These are phyloP conservation scores for Exophiala bonariae DNA, from an alignment of 2,329 filamentous ascomycete species.

Conservation along the genomic window DNA sequence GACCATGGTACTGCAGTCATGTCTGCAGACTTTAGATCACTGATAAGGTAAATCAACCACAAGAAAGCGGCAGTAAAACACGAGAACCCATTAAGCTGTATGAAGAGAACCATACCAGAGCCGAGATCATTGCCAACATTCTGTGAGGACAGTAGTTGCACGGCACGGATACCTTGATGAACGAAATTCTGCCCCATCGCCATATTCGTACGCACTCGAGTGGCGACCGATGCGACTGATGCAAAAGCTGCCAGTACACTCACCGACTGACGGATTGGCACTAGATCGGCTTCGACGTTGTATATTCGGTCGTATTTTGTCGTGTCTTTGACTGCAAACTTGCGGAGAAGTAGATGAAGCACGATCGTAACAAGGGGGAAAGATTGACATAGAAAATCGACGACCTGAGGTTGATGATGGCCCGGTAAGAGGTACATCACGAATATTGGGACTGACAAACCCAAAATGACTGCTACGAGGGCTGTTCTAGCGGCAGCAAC, in stretches of 20 bases:
- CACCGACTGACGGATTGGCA: neutral
- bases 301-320: slow-evolving; percentile 11
- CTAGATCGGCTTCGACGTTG: slow-evolving; percentile 8
- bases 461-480: neutral
- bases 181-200: neutral
- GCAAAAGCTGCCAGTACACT: slow-evolving; percentile 4
- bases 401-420: slow-evolving; percentile 17
- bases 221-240: neutral
- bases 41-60: slow-evolving; percentile 35
- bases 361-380: slow-evolving; percentile 7
- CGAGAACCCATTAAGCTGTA: slow-evolving; percentile 7
- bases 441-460: slow-evolving; percentile 30
- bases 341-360: slow-evolving; percentile 11
- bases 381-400: slow-evolving; percentile 28
- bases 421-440: slow-evolving; percentile 27
- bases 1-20: slow-evolving; percentile 31
- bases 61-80: slow-evolving; percentile 23
- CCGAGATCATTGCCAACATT: slow-evolving; percentile 22
- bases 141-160: slow-evolving; percentile 24
- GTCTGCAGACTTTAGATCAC: slow-evolving; percentile 35
- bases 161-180: neutral
- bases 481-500: slow-evolving; percentile 16
- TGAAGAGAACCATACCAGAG: slow-evolving; percentile 12
- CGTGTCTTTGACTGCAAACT: slow-evolving; percentile 1
- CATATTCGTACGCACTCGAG: neutral